Evolutionary conservation across 495 filamentous ascomycete genomes (phyloP).

Genomic region (Clavariopsis aquatica): DNA sequence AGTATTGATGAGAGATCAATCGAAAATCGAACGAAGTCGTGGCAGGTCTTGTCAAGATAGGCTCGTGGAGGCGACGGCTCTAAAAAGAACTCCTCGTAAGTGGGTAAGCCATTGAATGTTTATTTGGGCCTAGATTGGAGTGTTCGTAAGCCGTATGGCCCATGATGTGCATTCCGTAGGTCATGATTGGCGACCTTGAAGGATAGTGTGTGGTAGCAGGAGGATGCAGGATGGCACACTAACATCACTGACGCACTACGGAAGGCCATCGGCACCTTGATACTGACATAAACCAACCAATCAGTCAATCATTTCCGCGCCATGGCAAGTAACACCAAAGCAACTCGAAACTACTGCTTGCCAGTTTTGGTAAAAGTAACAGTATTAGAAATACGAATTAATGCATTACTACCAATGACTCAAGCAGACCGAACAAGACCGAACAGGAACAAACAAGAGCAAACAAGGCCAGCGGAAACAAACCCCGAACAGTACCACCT

Average conservation of each 20-base stretch:
- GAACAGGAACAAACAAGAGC: neutral
- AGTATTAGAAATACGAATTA: neutral
- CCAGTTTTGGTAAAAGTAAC: neutral
- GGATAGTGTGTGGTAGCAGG: neutral
- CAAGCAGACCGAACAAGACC: neutral
- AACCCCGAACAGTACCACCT: constrained; percentile 2
- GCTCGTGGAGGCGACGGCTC: neutral
- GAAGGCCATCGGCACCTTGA: too few relatives aligned
- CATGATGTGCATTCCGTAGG: neutral
- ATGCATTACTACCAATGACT: neutral
- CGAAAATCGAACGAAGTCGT: too few relatives aligned
- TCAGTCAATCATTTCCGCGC: too few relatives aligned
- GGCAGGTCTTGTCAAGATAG: neutral
- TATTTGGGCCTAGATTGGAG: neutral
- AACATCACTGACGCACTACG: too few relatives aligned
- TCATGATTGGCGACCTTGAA: neutral
- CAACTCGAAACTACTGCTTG: too few relatives aligned
- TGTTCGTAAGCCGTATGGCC: neutral
- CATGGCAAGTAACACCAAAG: too few relatives aligned
- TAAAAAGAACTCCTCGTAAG: neutral
- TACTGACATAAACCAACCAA: too few relatives aligned
- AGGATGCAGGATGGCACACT: too few relatives aligned
- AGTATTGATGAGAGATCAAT: too few relatives aligned
- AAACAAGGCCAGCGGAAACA: neutral
- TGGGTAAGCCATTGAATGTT: neutral